These are phyloP conservation scores for Isabelozyma gotoi DNA, from an alignment of 805 yeast genomes.

Conservation along the genomic window DNA sequence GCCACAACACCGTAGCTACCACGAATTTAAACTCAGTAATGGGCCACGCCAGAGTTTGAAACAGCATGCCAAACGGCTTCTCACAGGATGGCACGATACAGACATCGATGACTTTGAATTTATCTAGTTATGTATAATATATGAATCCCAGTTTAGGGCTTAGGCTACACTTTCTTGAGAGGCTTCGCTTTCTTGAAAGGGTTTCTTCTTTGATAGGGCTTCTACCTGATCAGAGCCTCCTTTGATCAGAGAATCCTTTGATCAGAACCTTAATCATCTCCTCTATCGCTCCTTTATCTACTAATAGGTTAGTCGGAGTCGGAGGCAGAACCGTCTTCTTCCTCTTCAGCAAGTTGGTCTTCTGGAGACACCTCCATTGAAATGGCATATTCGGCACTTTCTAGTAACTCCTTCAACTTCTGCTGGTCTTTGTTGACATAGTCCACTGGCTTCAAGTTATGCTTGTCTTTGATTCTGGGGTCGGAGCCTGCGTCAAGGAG, in stretches of 20 bases:
- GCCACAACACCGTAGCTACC: slow-evolving; percentile 15
- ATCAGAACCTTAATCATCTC: too few species aligned
- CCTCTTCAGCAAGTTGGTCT: slow-evolving; percentile 30
- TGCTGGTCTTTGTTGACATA: slow-evolving; percentile 56
- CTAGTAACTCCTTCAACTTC: slow-evolving; percentile 60
- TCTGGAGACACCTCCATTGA: slow-evolving; percentile 31
- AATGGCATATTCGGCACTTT: slow-evolving; percentile 81
- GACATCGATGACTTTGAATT: slow-evolving; percentile 39
- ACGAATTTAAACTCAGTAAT: slow-evolving; percentile 27
- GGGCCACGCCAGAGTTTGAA: slow-evolving; percentile 28
- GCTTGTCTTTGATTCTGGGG: slow-evolving; percentile 46
- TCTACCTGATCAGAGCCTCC: too few species aligned
- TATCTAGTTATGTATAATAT: neutral
- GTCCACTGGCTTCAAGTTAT: slow-evolving; percentile 74
- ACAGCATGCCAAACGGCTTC: slow-evolving; percentile 19
- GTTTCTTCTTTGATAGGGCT: too few species aligned
- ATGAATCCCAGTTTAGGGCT: too few species aligned
- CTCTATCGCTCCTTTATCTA: too few species aligned
- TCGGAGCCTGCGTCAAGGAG: slow-evolving; percentile 91
- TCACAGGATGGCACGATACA: slow-evolving; percentile 51
- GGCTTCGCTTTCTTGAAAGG: too few species aligned
- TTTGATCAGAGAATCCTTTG: too few species aligned
- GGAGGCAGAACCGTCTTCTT: slow-evolving; percentile 34
- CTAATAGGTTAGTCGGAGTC: slow-evolving; percentile 36
- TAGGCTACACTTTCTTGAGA: too few species aligned